These are phyloP conservation scores for Teratosphaeria viscida DNA, from an alignment of 2,329 filamentous ascomycete genomes.

Conservation along the genomic window DNA sequence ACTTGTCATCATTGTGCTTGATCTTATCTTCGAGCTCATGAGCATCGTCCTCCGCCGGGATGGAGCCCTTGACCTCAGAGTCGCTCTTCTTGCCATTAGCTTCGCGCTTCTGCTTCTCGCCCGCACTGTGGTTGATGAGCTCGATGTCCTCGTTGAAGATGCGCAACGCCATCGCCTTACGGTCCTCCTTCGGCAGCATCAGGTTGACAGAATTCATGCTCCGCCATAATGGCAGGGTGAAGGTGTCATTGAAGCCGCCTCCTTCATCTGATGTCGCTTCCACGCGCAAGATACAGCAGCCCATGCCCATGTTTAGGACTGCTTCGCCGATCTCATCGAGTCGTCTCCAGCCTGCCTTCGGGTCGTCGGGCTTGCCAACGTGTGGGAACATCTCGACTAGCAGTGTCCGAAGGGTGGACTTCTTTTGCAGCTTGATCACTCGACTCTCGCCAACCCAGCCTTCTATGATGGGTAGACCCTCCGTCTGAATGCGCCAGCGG, in stretches of 20 bases:
- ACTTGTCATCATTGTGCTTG: constrained; percentile 7
- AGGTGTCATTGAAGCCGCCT: constrained; percentile 55
- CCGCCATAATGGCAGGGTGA: constrained; percentile 90
- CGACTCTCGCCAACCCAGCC: constrained; percentile 76
- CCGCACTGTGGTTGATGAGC: constrained; percentile 54
- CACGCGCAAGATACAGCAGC: constrained; percentile 80
- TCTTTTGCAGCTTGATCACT: constrained; percentile 62
- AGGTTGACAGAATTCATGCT: constrained; percentile 85
- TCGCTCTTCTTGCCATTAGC: neutral
- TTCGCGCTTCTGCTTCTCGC: constrained; percentile 3
- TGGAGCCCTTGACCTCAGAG: constrained; percentile 5
- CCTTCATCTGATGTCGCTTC: constrained; percentile 3
- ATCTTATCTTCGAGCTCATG: constrained; percentile 8
- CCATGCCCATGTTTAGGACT: constrained; percentile 70
- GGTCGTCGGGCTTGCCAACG: constrained; percentile 39
- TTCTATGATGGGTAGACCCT: constrained; percentile 83
- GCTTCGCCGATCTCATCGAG: constrained; percentile 82
- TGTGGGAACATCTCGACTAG: constrained; percentile 96
- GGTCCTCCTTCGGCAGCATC: constrained; percentile 96
- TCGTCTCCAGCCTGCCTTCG: constrained; percentile 55
- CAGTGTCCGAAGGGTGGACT: constrained; percentile 69
- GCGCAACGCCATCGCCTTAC: constrained; percentile 77
- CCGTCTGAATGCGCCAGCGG: constrained; percentile 89
- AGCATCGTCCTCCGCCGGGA: constrained; percentile 11
- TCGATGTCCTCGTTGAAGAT: constrained; percentile 81